Percentiles rank a stretch among this genome's conserved stretches.
Conservation (phyloP, 2,329 filamentous ascomycete species). For the Mycocentrospora acerina region DNA sequence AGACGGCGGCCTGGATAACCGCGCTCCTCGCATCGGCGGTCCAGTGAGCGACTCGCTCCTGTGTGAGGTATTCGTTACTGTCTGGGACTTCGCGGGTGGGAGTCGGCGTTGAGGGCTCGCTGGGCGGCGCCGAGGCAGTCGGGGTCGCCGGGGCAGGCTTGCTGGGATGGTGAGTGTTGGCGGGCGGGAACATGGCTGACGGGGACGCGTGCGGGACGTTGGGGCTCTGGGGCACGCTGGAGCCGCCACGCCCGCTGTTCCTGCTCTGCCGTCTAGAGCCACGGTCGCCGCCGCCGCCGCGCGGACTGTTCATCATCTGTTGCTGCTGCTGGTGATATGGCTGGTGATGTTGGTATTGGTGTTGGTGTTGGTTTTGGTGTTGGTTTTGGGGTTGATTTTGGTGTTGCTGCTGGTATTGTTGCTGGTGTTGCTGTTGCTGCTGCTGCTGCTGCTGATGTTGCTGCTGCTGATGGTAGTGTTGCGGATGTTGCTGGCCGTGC, state of each 20-base stretch:
- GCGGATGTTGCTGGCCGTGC: slow-evolving; percentile 48
- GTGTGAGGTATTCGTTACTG: slow-evolving; percentile 74
- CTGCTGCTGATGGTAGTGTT: slow-evolving; percentile 3
- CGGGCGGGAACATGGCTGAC: slow-evolving; percentile 34
- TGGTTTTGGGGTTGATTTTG: slow-evolving; percentile 44
- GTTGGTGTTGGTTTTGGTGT: slow-evolving; percentile 13
- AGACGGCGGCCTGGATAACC: slow-evolving; percentile 64
- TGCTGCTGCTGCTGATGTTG: slow-evolving; percentile 1
- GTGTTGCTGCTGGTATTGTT: background rate
- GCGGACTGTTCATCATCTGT: slow-evolving; percentile 23
- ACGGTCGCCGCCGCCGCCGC: slow-evolving; percentile 30
- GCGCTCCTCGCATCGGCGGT: slow-evolving; percentile 64
- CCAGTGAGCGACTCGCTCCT: slow-evolving; percentile 70
- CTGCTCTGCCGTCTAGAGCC: slow-evolving; percentile 31
- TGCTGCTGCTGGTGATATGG: slow-evolving; percentile 12
- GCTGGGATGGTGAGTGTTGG: slow-evolving; percentile 17
- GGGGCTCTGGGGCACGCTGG: slow-evolving; percentile 34
- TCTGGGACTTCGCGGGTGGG: slow-evolving; percentile 47
- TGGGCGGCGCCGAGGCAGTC: slow-evolving; percentile 15
- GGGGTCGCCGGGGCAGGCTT: slow-evolving; percentile 22
- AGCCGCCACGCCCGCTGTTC: slow-evolving; percentile 29
- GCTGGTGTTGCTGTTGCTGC: slow-evolving; percentile 10
- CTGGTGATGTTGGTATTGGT: background rate
- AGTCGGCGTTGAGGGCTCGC: slow-evolving; percentile 39
- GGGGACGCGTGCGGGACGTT: slow-evolving; percentile 31